Conservation (phyloP, 2,329 filamentous ascomycete species). For the Dactylellina parvicollis region DNA sequence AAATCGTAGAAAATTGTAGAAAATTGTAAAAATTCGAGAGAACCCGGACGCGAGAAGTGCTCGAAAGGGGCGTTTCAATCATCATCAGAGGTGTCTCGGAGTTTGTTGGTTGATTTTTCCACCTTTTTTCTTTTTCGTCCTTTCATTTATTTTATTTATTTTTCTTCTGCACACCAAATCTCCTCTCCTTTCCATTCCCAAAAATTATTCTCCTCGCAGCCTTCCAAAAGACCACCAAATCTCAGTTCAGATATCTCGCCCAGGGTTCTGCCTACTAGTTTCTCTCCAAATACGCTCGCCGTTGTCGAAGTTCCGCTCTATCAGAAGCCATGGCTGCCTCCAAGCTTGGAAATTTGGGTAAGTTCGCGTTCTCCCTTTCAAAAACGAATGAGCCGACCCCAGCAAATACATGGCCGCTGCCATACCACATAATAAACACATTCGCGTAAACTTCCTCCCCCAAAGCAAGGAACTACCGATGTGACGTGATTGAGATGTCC, state of each 20-base stretch:
- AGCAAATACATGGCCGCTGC: slow-evolving; percentile 5
- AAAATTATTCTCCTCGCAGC: slow-evolving; percentile 34
- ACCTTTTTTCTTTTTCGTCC: slow-evolving; percentile 26
- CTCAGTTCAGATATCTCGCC: slow-evolving; percentile 13
- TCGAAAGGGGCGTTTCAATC: slow-evolving; percentile 24
- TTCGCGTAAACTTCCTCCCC: slow-evolving; percentile 26
- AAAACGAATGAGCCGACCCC: background rate
- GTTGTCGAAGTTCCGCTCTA: background rate
- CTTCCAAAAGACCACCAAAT: slow-evolving; percentile 16
- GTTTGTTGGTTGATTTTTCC: slow-evolving; percentile 36
- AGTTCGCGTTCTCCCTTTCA: slow-evolving; percentile 39
- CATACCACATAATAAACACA: background rate
- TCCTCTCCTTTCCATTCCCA: slow-evolving; percentile 12
- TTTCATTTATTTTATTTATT: slow-evolving; percentile 18
- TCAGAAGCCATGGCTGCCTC: slow-evolving; percentile 40
- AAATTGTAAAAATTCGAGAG: slow-evolving; percentile 46
- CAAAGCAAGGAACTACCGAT: too few relatives aligned
- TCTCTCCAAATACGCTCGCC: background rate
- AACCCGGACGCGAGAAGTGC: slow-evolving; percentile 18
- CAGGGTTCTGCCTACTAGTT: slow-evolving; percentile 19
- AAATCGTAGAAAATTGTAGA: slow-evolving; percentile 32
- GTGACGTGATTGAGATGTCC: too few relatives aligned
- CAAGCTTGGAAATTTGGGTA: slow-evolving; percentile 52
- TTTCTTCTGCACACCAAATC: slow-evolving; percentile 43
- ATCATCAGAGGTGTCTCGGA: background rate